Percentiles rank a stretch among this genome's conserved stretches.
Conservation (phyloP, 331 rosid genomes). For the Quercus phellos region DNA sequence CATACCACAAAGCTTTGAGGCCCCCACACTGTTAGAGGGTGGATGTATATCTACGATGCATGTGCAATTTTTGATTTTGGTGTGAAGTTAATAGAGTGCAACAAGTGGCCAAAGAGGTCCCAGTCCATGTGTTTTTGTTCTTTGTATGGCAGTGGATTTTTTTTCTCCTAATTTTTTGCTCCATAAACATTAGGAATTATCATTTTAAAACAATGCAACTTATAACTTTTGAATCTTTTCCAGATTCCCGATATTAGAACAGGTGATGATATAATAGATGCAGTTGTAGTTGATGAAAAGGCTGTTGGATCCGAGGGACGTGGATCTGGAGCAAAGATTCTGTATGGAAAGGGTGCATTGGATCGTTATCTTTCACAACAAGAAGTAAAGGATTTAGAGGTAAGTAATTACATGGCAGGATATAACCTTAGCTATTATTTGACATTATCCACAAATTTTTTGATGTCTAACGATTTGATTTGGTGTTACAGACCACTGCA, state of each 20-base stretch:
- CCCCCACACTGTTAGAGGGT: too few relatives aligned
- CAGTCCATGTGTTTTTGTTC: background rate
- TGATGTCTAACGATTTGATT: slow-evolving; percentile 11
- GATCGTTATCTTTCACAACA: slow-evolving; percentile 56
- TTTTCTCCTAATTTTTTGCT: background rate
- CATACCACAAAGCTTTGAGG: too few relatives aligned
- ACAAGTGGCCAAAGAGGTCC: background rate
- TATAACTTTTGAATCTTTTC: slow-evolving; percentile 9
- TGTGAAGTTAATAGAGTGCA: background rate
- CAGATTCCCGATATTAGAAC: slow-evolving; percentile 87
- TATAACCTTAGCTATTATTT: background rate
- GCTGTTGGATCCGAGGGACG: slow-evolving; percentile 44
- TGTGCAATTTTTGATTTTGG: too few relatives aligned
- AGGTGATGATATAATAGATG: slow-evolving; percentile 68
- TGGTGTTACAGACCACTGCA: slow-evolving; percentile 32
- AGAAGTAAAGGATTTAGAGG: slow-evolving; percentile 44
- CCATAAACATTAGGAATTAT: background rate
- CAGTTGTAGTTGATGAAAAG: slow-evolving; percentile 82
- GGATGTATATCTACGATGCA: too few relatives aligned
- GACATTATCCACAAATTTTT: background rate
- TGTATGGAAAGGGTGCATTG: slow-evolving; percentile 67
- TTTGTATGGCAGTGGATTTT: background rate
- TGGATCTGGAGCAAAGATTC: slow-evolving; percentile 73
- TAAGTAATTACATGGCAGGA: slow-evolving; percentile 6
- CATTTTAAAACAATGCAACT: background rate